A percentile compares a stretch with the other conserved stretches of the same genome.
phyloP scores from a whole-genome alignment of 331 rosid genomes.

The Quercus phellos region DNA sequence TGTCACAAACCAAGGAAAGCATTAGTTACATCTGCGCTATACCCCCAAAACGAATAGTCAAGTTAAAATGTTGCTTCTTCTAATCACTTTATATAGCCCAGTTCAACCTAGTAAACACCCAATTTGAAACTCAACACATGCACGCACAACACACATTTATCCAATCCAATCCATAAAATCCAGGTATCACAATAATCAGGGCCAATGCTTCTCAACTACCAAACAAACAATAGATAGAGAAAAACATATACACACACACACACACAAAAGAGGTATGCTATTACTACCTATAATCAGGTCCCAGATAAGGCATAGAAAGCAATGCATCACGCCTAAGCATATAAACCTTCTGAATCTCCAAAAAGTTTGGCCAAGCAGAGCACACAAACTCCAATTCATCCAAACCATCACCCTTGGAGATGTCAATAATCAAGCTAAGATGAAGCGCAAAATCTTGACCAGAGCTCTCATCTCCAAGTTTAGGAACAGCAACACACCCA shows the following conservation, averaged over 20 bases:
- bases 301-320: constrained; percentile 48
- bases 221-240: background rate
- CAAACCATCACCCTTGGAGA: constrained; percentile 49
- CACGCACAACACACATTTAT: no score
- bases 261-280: background rate
- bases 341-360: constrained; percentile 64
- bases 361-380: constrained; percentile 69
- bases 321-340: constrained; percentile 30
- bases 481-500: constrained; percentile 50
- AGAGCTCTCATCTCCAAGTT: constrained; percentile 44
- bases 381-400: constrained; percentile 57
- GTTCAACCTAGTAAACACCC: no score
- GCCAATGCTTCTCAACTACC: background rate
- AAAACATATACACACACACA: background rate
- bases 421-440: constrained; percentile 63
- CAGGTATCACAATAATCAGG: no score
- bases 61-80: no score
- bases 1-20: no score
- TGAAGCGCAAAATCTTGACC: constrained; percentile 54
- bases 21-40: no score
- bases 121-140: no score
- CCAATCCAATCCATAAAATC: no score
- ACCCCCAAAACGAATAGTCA: no score
- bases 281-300: constrained; percentile 83
- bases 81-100: no score